Evolutionary conservation across 345 rosid species (phyloP).

Genomic region (Abelmoschus esculentus): DNA sequence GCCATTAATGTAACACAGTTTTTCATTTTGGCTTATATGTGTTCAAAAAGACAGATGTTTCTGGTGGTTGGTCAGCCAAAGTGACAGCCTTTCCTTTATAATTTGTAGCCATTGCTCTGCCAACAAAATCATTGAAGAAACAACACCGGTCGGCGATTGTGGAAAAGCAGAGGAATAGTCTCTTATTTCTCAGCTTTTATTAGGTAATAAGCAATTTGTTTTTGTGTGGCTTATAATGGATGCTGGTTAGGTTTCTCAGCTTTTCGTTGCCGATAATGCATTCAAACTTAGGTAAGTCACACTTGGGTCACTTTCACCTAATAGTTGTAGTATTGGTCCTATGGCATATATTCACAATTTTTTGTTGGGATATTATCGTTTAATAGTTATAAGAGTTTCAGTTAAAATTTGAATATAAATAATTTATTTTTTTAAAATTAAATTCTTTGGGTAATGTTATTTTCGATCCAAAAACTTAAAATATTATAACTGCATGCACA

Average conservation of each 20-base stretch:
- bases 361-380: no score
- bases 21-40: slow-evolving; percentile 3
- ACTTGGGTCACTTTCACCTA: neutral
- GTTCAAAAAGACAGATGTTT: neutral
- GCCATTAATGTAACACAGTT: slow-evolving; percentile 1
- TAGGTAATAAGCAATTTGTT: neutral
- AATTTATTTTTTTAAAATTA: no score
- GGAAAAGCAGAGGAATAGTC: neutral
- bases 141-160: neutral
- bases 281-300: slow-evolving; percentile 4
- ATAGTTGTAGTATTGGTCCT: neutral
- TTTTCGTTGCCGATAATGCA: neutral
- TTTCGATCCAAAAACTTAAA: no score
- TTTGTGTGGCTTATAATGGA: neutral
- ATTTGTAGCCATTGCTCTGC: neutral
- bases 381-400: no score
- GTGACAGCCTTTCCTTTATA: neutral
- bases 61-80: neutral
- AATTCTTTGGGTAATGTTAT: no score
- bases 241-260: no score
- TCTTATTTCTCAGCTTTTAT: neutral
- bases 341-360: neutral
- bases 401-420: no score
- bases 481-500: no score
- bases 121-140: neutral